These are phyloP conservation scores for Teunomyces atbi DNA, from an alignment of 805 yeast species.

Conservation along the genomic window DNA sequence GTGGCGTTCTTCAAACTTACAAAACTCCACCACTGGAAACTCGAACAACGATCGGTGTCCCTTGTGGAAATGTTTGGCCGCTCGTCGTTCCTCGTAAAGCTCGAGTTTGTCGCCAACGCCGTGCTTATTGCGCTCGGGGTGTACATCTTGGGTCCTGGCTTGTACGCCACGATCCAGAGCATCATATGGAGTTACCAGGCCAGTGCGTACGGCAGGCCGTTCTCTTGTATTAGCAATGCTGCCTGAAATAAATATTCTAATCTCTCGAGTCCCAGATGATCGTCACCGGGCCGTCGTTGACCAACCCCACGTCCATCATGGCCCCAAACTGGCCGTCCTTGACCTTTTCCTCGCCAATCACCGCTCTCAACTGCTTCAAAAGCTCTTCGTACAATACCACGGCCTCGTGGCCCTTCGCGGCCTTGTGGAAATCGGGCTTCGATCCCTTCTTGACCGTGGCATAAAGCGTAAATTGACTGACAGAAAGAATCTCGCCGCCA, in stretches of 20 bases:
- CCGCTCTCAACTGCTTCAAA: constrained; percentile 42
- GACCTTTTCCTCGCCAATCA: constrained; percentile 64
- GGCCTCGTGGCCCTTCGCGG: constrained; percentile 75
- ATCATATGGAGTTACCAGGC: constrained; percentile 50
- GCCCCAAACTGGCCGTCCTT: constrained; percentile 93
- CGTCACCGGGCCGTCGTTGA: constrained; percentile 94
- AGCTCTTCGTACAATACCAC: constrained; percentile 53
- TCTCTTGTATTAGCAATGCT: constrained; percentile 47
- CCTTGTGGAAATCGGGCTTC: constrained; percentile 91
- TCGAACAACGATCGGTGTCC: constrained; percentile 18
- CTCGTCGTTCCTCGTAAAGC: constrained; percentile 28
- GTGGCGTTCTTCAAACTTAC: constrained; percentile 47
- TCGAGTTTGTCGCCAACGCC: constrained; percentile 36
- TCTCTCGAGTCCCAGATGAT: constrained; percentile 73
- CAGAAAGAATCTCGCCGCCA: constrained; percentile 73
- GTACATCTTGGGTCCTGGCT: constrained; percentile 59
- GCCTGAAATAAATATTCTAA: constrained; percentile 7
- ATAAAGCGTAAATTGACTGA: constrained; percentile 89
- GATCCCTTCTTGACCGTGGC: constrained; percentile 87
- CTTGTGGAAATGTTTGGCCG: constrained; percentile 23
- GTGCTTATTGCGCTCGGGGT: constrained; percentile 46
- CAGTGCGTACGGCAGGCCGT: constrained; percentile 50
- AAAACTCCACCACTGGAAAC: constrained; percentile 14
- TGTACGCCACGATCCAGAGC: constrained; percentile 54
- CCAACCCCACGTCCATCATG: constrained; percentile 90